phyloP scores from a whole-genome alignment of 73 alveolate genomes.

The Tetrahymena elliotti region DNA sequence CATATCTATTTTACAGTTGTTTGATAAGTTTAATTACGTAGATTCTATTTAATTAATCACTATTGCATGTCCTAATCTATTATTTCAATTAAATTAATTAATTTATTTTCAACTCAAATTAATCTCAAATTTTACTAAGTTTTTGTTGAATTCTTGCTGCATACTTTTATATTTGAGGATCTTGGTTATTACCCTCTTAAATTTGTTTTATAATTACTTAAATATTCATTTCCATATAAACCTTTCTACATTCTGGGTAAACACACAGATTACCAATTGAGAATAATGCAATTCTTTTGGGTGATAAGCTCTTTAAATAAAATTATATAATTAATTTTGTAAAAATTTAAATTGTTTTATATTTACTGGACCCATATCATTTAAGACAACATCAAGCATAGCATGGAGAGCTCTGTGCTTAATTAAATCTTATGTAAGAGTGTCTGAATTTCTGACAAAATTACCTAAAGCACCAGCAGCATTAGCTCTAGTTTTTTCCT shows the following conservation, averaged over 20 bases:
- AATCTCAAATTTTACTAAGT: background rate
- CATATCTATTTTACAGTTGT: background rate
- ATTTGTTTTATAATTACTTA: constrained; percentile 72
- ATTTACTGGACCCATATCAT: constrained; percentile 65
- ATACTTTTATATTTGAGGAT: background rate
- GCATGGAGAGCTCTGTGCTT: constrained; percentile 87
- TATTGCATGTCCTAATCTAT: background rate
- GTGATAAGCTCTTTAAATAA: constrained; percentile 21
- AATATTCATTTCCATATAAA: constrained; percentile 84
- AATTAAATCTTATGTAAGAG: constrained; percentile 82
- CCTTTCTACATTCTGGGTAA: constrained; percentile 78
- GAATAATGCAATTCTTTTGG: constrained; percentile 92
- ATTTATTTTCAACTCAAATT: background rate
- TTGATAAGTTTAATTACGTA: too few species aligned
- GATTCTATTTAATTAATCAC: background rate
- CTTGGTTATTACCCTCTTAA: background rate
- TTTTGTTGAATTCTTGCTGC: background rate
- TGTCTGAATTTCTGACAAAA: constrained; percentile 91
- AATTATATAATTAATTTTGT: background rate
- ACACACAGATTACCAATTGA: constrained; percentile 93
- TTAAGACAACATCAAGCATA: constrained; percentile 79
- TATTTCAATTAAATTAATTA: background rate
- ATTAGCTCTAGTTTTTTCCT: constrained; percentile 97
- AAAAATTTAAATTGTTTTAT: background rate
- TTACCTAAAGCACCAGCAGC: constrained; percentile 99